phyloP scores from a whole-genome alignment of 495 filamentous ascomycete genomes.

The Xylaria telfairii region DNA sequence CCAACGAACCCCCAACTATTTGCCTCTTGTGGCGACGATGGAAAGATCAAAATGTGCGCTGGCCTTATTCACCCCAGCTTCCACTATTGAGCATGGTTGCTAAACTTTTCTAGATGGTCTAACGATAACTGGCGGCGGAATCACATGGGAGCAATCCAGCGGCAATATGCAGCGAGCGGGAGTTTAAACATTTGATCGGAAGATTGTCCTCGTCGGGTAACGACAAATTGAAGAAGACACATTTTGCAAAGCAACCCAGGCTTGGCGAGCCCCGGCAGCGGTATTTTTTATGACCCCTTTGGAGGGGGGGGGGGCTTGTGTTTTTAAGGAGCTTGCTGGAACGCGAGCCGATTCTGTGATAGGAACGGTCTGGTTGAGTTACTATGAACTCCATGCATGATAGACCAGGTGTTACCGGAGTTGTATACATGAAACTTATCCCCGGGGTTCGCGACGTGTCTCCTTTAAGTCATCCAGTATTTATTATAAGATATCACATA shows the following conservation, averaged over 20 bases:
- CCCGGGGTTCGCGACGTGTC: slow-evolving; percentile 16
- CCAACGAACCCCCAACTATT: slow-evolving; percentile 83
- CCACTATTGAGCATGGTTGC: background rate
- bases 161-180: slow-evolving; percentile 12
- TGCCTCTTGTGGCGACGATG: slow-evolving; percentile 90
- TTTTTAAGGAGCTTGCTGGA: slow-evolving; percentile 7
- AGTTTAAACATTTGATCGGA: slow-evolving; percentile 19
- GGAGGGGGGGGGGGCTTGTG: background rate
- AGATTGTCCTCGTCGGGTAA: background rate
- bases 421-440: slow-evolving; percentile 23
- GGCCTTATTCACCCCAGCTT: background rate
- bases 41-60: slow-evolving; percentile 82
- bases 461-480: background rate
- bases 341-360: background rate
- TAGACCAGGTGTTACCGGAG: slow-evolving; percentile 32
- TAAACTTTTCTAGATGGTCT: slow-evolving; percentile 41
- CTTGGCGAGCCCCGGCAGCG: background rate
- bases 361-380: background rate
- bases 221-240: background rate
- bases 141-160: slow-evolving; percentile 18
- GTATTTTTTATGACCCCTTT: background rate
- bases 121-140: slow-evolving; percentile 31
- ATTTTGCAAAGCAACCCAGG: background rate
- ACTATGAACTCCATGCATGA: slow-evolving; percentile 14
- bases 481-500: slow-evolving; percentile 10